These are phyloP conservation scores for Phytophthora rubi DNA, from an alignment of 352 stramenopile species.

Conservation along the genomic window DNA sequence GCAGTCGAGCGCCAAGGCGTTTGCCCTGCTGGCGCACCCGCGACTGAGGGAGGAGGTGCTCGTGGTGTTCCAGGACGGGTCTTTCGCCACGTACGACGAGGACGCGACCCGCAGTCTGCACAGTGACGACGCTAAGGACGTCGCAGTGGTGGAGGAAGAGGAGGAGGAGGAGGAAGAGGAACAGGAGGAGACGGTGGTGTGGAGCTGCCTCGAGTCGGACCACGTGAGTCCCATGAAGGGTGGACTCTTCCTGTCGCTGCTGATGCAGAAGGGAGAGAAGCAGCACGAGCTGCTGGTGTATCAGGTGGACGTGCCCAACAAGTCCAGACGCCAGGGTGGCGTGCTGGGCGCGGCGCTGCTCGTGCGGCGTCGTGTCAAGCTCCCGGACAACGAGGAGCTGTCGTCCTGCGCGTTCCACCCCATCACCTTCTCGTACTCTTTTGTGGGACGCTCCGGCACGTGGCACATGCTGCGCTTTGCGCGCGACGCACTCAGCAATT, in stretches of 20 bases:
- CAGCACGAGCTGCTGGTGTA: slow-evolving; percentile 65
- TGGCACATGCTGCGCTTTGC: slow-evolving; percentile 60
- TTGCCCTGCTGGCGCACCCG: slow-evolving; percentile 64
- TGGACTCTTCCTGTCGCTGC: slow-evolving; percentile 64
- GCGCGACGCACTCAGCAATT: slow-evolving; percentile 54
- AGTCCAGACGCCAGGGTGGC: slow-evolving; percentile 41
- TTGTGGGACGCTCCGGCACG: slow-evolving; percentile 59
- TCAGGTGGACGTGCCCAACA: slow-evolving; percentile 45
- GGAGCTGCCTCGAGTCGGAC: slow-evolving; percentile 60
- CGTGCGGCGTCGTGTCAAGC: slow-evolving; percentile 39
- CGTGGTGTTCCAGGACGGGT: slow-evolving; percentile 70
- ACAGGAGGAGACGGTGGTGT: slow-evolving; percentile 46
- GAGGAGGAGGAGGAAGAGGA: slow-evolving; percentile 31
- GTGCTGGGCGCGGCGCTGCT: slow-evolving; percentile 40
- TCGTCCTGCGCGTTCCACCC: slow-evolving; percentile 69
- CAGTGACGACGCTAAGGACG: slow-evolving; percentile 44
- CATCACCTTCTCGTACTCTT: slow-evolving; percentile 74
- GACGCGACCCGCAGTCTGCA: slow-evolving; percentile 53
- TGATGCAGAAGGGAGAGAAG: slow-evolving; percentile 44
- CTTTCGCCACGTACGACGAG: slow-evolving; percentile 65
- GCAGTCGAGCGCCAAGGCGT: slow-evolving; percentile 36
- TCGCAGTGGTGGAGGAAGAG: slow-evolving; percentile 22
- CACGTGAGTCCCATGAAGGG: slow-evolving; percentile 64
- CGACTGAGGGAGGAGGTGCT: slow-evolving; percentile 67
- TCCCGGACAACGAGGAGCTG: slow-evolving; percentile 40